Conservation (phyloP, 805 yeast species). For the Candida germanica region DNA sequence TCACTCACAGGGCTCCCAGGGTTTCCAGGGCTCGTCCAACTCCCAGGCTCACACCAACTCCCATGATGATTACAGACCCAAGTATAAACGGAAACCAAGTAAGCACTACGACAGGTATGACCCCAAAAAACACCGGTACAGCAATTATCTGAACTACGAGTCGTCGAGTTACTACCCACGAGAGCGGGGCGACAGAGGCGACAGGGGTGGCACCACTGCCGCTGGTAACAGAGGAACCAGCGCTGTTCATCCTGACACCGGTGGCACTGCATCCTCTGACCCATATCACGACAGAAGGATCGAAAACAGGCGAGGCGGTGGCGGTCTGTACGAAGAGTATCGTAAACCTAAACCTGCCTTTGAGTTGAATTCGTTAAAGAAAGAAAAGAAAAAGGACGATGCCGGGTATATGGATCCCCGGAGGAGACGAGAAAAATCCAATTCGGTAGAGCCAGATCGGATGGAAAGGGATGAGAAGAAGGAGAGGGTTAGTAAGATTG, state of each 20-base stretch:
- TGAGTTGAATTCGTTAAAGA: conserved; percentile 10
- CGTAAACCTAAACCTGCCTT: conserved; percentile 13
- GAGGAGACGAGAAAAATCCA: neutral
- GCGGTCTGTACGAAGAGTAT: conserved; percentile 9
- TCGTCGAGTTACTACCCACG: too few relatives aligned
- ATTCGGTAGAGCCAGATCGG: neutral
- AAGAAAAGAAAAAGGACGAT: neutral
- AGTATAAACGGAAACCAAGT: conserved; percentile 8
- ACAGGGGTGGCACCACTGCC: too few relatives aligned
- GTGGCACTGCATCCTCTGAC: too few relatives aligned
- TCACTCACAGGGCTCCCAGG: neutral
- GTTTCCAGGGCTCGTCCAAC: too few relatives aligned
- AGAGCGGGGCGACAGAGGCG: too few relatives aligned
- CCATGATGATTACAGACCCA: conserved; percentile 11
- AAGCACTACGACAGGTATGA: conserved; percentile 13
- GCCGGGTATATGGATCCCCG: neutral
- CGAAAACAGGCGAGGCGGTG: conserved; percentile 4
- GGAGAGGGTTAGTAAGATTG: neutral
- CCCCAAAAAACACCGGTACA: conserved; percentile 6
- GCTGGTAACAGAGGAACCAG: too few relatives aligned
- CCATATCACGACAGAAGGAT: conserved; percentile 6
- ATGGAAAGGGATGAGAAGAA: neutral
- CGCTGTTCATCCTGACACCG: too few relatives aligned
- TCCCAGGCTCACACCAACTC: too few relatives aligned
- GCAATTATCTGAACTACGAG: too few relatives aligned